Evolutionary conservation across 768 basidiomycete species (phyloP), one percentile per base, ranked within the genome.

Genomic region (Piloderma croceum): DNA sequence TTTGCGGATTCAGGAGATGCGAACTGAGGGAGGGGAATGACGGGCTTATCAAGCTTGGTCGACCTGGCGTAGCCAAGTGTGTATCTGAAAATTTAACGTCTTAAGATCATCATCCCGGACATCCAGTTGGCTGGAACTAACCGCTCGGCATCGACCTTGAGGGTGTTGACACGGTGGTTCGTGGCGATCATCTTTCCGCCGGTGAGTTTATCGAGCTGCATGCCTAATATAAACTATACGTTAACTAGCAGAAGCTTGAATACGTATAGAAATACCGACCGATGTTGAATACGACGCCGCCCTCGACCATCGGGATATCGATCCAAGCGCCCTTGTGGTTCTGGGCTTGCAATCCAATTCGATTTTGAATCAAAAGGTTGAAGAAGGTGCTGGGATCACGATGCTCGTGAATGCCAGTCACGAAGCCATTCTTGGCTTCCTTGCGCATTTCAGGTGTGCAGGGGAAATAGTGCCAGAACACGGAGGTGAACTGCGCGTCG

Each of bases 381-480:
- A 61, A 46, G 42, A 59, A 61, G 4, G 57, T 59, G 10, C 54
- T 54, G 2, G 59, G 59, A 40, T 61, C 57, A 9, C 59, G 56
- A 39, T 59, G 59, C 42, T 61, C 57, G 33, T 59, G 59, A 57
- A 61, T 59, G 4, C 57, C 59, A 36, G 56, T 47, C 20, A 54
- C 53, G 35, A 61, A 61, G 10, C 54, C 59, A 34, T 55, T 40
- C 43, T 43, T 47, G 12, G 50, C 56, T 24, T 45, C 39, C 29
- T 43, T 17, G 18, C 19, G 34, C 17, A 56, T 49, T 27, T 53
- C 56, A 1, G 45, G 46, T 12, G 44, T 55, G 15, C 56, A 15
- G 15, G 59, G 54, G 38, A 59, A 51, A 35, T 61, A 59, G 42
- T 59, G 59, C 59, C 57, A 61, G n/a, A 61, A 24, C 7, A 57